phyloP scores from a whole-genome alignment of 805 yeast species.

The Candida nonsorbophila region DNA sequence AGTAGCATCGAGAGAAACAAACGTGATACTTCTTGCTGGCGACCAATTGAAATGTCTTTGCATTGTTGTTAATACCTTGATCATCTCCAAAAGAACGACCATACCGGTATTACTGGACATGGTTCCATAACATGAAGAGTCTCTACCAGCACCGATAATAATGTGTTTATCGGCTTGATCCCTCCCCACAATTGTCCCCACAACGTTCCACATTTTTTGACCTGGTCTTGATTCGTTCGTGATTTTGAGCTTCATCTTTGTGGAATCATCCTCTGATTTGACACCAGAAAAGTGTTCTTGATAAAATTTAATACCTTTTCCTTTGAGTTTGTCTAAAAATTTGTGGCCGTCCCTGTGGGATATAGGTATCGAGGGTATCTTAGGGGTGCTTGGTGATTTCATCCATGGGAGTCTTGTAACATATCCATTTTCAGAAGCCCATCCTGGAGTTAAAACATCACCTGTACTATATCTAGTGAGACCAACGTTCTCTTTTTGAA shows the following conservation, averaged over 20 bases:
- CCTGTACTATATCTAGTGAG: slow-evolving; percentile 63
- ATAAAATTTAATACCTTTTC: slow-evolving; percentile 24
- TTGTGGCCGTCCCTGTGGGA: slow-evolving; percentile 63
- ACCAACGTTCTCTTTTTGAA: slow-evolving; percentile 55
- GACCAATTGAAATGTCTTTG: slow-evolving; percentile 67
- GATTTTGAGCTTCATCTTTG: slow-evolving; percentile 20
- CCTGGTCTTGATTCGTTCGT: slow-evolving; percentile 41
- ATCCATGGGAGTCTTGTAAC: slow-evolving; percentile 37
- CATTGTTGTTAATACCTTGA: slow-evolving; percentile 61
- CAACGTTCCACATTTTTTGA: slow-evolving; percentile 73
- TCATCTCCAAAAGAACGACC: slow-evolving; percentile 62
- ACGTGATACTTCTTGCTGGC: slow-evolving; percentile 77
- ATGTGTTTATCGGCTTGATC: slow-evolving; percentile 74
- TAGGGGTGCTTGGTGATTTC: slow-evolving; percentile 52
- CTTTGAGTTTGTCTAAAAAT: slow-evolving; percentile 27
- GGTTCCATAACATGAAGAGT: slow-evolving; percentile 73
- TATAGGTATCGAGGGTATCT: slow-evolving; percentile 72
- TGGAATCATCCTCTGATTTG: slow-evolving; percentile 7
- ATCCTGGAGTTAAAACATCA: slow-evolving; percentile 76
- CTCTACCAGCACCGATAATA: slow-evolving; percentile 79
- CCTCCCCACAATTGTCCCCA: slow-evolving; percentile 72
- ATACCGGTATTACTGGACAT: slow-evolving; percentile 70
- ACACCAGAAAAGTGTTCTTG: slow-evolving; percentile 23
- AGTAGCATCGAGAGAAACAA: slow-evolving; percentile 79
- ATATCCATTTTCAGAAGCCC: slow-evolving; percentile 43